Base-by-base conservation (phyloP, 768 basidiomycete genomes). In the Lentinula aciculospora region DNA sequence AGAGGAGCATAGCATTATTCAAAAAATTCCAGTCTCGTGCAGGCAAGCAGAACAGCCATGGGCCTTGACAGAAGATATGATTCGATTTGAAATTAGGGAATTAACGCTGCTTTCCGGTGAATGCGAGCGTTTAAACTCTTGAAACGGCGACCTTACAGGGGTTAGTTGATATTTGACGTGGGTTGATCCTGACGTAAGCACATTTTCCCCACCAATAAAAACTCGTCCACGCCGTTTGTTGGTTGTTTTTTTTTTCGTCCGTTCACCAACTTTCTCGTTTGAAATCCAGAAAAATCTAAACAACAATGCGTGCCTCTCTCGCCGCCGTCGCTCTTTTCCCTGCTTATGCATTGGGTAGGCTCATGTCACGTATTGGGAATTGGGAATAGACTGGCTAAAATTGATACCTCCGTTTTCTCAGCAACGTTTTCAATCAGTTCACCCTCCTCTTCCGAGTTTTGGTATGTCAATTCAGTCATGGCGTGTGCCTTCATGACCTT, bases 301-400 rank as follows among this genome's bases (percentile, higher is more conserved):
- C n/a, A 29, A 50, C 21, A 31, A 50, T 53, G 51, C 51, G 51
- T 53, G 51, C 36, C 36, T 53, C 51, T 28, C 21, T 53, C 36
- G 51, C 51, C 36, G 51, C 51, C 27, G 51, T 39, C 51, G 51
- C 51, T 53, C 51, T 53, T 53, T 53, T 53, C 21, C 51, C 51
- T 37, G 51, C 51, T 37, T 53, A 39, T 28, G 51, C 36, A 2
- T 53, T 39, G 10, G 51, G 51, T 53, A 23, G 19, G 51, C 36
- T 21, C 8, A n/a, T 34, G 23, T 17, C 36, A 17, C 19, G 8
- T 21, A 37, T 37, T n/a, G n/a, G 21, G 31, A 13, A 12, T 27
- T 53, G n/a, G 3, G 8, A 19, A 36, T 37, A 7, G 32, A 8
- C 9, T 39, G 17, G 19, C 19, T 42, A n/a, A 21, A 25, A 39